A percentile compares a stretch with the other conserved stretches of the same genome.
Evolutionary conservation across 306 rosid species (phyloP).

Genomic region (Morella rubra): DNA sequence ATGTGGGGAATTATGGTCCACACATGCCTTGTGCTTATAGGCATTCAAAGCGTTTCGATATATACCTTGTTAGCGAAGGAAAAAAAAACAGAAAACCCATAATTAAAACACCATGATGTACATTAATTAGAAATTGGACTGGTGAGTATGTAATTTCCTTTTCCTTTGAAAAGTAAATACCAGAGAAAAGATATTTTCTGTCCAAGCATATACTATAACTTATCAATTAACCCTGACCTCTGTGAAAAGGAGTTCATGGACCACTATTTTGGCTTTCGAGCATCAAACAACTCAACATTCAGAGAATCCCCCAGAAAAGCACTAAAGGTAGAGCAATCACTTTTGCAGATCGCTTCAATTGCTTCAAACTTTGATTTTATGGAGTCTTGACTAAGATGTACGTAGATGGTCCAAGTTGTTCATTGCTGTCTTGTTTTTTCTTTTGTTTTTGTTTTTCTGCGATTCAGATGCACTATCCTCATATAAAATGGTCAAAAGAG

Average conservation of each 20-base stretch:
- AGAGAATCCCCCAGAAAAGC: conserved; percentile 51
- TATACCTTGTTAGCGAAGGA: background rate
- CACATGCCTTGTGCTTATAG: no score
- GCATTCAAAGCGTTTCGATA: no score
- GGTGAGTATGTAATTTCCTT: conserved; percentile 4
- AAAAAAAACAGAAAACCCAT: background rate
- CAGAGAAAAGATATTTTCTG: conserved; percentile 53
- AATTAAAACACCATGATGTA: no score
- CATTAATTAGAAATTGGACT: no score
- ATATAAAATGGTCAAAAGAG: background rate
- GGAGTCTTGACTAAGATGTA: conserved; percentile 24
- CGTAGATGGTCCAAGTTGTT: conserved; percentile 7
- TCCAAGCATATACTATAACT: conserved; percentile 36
- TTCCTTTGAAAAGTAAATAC: conserved; percentile 40
- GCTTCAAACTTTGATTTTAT: conserved; percentile 26
- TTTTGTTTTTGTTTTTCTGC: background rate
- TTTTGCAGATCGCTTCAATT: conserved; percentile 45
- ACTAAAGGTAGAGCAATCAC: conserved; percentile 46
- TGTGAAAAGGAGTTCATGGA: conserved; percentile 64
- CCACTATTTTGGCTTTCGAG: conserved; percentile 69
- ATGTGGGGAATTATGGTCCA: no score
- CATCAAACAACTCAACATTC: conserved; percentile 45
- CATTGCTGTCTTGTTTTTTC: background rate
- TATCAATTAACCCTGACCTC: conserved; percentile 43
- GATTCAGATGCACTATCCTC: background rate